A percentile compares a stretch with the other conserved stretches of the same genome.
Conservation (phyloP, 305 asterid genomes). For the Solanum hybrid region DNA sequence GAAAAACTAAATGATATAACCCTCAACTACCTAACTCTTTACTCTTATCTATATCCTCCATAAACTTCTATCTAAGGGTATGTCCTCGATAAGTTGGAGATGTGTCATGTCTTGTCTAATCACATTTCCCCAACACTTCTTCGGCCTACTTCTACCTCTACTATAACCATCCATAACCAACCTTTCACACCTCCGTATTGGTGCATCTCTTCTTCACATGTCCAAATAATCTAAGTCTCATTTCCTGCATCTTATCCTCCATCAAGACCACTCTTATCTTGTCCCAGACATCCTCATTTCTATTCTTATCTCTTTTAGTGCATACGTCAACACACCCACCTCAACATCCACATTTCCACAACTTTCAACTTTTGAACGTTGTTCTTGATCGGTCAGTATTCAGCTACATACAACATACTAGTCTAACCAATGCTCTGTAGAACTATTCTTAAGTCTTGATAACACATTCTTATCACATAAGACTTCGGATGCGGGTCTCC, state of each 20-base stretch:
- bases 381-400: background rate
- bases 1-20: background rate
- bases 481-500: background rate
- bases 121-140: background rate
- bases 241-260: background rate
- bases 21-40: background rate
- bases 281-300: background rate
- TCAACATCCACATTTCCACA: background rate
- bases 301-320: background rate
- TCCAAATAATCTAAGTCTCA: background rate
- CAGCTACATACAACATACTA: background rate
- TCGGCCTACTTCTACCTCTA: background rate
- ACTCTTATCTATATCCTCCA: background rate
- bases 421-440: background rate
- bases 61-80: background rate
- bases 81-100: background rate
- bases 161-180: background rate
- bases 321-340: background rate
- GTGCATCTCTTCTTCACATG: background rate
- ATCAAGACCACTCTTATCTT: background rate
- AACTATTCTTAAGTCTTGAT: background rate
- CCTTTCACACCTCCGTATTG: background rate
- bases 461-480: background rate
- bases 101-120: background rate
- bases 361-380: background rate